A percentile compares a stretch with the other conserved stretches of the same genome.
These are phyloP conservation scores for Nymphaea thermarum DNA, from an alignment of 164 flowering plant species.

Conservation along the genomic window DNA sequence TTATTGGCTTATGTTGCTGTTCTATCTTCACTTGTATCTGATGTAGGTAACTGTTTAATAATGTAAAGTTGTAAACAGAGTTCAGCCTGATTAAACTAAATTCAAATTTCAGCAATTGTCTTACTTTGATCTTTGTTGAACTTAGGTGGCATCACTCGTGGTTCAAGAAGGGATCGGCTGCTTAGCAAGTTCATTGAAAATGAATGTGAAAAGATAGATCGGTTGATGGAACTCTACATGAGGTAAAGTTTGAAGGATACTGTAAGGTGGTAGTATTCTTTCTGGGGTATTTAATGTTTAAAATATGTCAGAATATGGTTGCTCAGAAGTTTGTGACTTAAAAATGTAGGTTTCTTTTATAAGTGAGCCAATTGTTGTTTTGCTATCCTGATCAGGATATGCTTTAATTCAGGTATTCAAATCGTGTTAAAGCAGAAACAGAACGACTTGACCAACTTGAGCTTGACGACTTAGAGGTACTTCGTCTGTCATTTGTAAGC, in stretches of 20 bases:
- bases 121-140: background rate
- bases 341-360: too few relatives aligned
- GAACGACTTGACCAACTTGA: constrained; percentile 60
- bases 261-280: background rate
- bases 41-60: too few relatives aligned
- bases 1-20: too few relatives aligned
- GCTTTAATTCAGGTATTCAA: constrained; percentile 48
- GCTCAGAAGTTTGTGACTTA: too few relatives aligned
- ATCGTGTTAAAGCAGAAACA: constrained; percentile 72
- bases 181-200: constrained; percentile 88
- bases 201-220: constrained; percentile 93
- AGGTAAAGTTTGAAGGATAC: constrained; percentile 30
- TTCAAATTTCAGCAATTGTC: too few relatives aligned
- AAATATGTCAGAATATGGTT: too few relatives aligned
- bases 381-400: too few relatives aligned
- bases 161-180: constrained; percentile 88
- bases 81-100: too few relatives aligned
- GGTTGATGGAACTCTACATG: constrained; percentile 90
- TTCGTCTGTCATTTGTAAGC: background rate
- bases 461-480: constrained; percentile 88
- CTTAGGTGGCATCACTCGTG: constrained; percentile 79
- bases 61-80: too few relatives aligned
- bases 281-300: too few relatives aligned
- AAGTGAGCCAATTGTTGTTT: too few relatives aligned
- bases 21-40: too few relatives aligned